A percentile compares a stretch with the other conserved stretches of the same genome.
phyloP scores from a whole-genome alignment of 768 basidiomycete species.

The Lactarius hatsudake region DNA sequence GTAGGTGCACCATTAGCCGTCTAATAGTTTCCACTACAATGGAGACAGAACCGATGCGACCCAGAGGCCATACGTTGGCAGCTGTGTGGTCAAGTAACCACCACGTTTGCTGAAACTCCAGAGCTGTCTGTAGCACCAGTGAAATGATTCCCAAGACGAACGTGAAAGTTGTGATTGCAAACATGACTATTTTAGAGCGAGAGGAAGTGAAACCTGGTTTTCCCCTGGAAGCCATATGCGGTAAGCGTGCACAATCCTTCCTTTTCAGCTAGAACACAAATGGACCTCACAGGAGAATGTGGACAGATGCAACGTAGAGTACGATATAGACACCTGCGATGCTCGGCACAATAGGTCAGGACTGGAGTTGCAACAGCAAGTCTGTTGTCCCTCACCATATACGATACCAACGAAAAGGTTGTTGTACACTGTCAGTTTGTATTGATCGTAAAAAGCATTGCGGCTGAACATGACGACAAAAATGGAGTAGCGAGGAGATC shows the following conservation, averaged over 20 bases:
- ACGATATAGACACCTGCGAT: slow-evolving; percentile 2
- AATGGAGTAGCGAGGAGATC: no score
- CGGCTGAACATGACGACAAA: no score
- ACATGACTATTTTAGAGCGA: neutral
- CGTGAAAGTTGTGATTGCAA: slow-evolving; percentile 9
- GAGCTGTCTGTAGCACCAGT: slow-evolving; percentile 6
- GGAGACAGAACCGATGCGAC: no score
- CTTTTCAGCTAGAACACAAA: neutral
- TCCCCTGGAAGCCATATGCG: neutral
- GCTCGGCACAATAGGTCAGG: neutral
- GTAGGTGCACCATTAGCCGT: no score
- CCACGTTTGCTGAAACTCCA: no score
- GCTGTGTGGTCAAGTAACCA: no score
- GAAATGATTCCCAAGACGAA: slow-evolving; percentile 7
- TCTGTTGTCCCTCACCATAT: slow-evolving; percentile 3
- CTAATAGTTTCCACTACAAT: no score
- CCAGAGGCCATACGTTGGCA: no score
- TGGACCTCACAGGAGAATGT: slow-evolving; percentile 12
- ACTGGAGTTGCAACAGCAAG: no score
- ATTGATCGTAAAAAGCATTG: no score
- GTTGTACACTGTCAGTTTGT: no score
- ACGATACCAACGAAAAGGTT: slow-evolving; percentile 11
- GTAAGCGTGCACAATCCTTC: neutral
- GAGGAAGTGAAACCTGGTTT: slow-evolving; percentile 14
- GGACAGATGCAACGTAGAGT: slow-evolving; percentile 3